phyloP scores from a whole-genome alignment of 129 eudicot species.

The Chrysanthemum makinoi region DNA sequence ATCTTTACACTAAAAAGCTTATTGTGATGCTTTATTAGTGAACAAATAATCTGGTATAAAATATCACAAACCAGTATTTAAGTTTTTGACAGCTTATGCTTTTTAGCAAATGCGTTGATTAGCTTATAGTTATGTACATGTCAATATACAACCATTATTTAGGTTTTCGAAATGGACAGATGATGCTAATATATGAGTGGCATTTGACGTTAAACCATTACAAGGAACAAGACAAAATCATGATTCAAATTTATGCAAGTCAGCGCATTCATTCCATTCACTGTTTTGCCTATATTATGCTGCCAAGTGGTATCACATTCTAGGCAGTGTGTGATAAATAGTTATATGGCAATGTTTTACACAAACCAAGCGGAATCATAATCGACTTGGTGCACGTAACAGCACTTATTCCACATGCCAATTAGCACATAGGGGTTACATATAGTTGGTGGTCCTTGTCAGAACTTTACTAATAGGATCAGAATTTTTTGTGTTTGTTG shows the following conservation, averaged over 20 bases:
- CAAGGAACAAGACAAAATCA: conserved; percentile 24
- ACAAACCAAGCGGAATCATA: background rate
- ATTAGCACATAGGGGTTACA: background rate
- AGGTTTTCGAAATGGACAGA: conserved; percentile 19
- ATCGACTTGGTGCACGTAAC: background rate
- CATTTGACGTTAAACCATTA: conserved; percentile 16
- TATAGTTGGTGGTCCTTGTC: background rate
- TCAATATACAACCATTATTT: background rate
- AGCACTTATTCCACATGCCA: background rate
- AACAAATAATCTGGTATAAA: background rate
- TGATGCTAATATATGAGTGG: conserved; percentile 33
- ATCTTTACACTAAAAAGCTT: conserved; percentile 2
- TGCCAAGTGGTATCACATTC: conserved; percentile 6
- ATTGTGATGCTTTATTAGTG: conserved; percentile 4
- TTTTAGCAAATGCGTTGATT: no score
- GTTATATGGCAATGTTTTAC: background rate
- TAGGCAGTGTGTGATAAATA: background rate
- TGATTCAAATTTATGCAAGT: conserved; percentile 12
- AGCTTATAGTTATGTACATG: no score
- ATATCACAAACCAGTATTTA: no score
- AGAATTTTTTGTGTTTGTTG: background rate
- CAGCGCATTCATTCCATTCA: conserved; percentile 36
- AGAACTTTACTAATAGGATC: background rate
- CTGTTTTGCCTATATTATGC: conserved; percentile 27
- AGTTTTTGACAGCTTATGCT: no score